Evolutionary conservation across 2,329 filamentous ascomycete genomes (phyloP).

Genomic region (Periconia sp.): DNA sequence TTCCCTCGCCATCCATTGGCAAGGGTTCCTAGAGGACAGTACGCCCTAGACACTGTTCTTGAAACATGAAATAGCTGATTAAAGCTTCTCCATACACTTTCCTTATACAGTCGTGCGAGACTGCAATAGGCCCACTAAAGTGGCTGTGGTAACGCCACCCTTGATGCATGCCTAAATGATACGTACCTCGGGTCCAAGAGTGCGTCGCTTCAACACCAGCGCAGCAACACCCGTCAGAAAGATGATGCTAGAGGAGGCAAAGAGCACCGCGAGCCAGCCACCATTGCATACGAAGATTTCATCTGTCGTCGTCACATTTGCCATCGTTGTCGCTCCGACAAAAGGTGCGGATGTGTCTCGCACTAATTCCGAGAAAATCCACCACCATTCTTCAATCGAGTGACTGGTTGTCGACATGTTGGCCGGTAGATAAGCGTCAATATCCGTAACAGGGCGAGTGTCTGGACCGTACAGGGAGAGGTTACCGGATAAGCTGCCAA

Average conservation of each 20-base stretch:
- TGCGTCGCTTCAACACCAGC: conserved; percentile 32
- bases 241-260: conserved; percentile 23
- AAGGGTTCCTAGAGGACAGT: no score
- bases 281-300: conserved; percentile 36
- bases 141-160: no score
- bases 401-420: conserved; percentile 22
- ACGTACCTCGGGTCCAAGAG: conserved; percentile 32
- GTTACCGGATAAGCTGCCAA: conserved; percentile 27
- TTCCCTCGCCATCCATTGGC: no score
- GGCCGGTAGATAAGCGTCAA: conserved; percentile 26
- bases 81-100: no score
- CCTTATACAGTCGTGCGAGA: background rate
- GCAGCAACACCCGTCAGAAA: conserved; percentile 24
- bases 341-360: conserved; percentile 20
- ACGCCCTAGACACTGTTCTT: no score
- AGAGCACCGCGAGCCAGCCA: conserved; percentile 34
- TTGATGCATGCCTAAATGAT: no score
- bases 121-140: no score
- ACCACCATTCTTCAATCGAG: conserved; percentile 25
- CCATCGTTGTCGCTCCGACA: conserved; percentile 33
- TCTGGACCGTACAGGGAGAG: conserved; percentile 33
- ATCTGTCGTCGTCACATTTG: conserved; percentile 9
- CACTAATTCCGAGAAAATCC: conserved; percentile 6
- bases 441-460: conserved; percentile 25
- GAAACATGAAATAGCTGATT: no score